Evolutionary conservation across 2,329 filamentous ascomycete genomes (phyloP), one percentile per base, ranked within the genome.

Genomic region (Talaromyces marneffei): DNA sequence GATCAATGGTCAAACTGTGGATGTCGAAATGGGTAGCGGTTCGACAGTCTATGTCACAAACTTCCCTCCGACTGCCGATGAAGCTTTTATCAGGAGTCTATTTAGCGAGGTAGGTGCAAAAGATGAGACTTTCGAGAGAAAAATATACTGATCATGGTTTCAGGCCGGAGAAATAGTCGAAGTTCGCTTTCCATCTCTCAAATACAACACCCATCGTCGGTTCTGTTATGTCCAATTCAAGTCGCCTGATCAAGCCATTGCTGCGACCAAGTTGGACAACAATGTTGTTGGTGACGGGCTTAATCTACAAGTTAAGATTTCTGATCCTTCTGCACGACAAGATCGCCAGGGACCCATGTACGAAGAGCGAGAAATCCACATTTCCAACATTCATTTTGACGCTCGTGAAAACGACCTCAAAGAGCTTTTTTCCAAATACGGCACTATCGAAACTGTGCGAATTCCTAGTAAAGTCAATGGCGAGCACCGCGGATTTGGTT

Each of bases 181-280:
- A 69, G 83, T 97, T 57, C 88, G 94, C 23, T 94, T 94, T 77
- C 94, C 94, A 1, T 96, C 91, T 61, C 83, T 99, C 57, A 95
- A 95, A 72, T 92, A 84, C 74, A 93, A 97, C 69, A 87, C 88
- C 1, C 87, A 90, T 67, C 90, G 94, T 33, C 88, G 94, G 25
- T 99, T 99, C 78, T 97, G 92, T 78, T 99, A 99, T 74, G 82
- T 97, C 6, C 91, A 95, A n/a, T 97, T 97, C 72, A 83, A 86
- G 53, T 85, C 86, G 33, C 75, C 83, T 2, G 81, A 82, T n/a
- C 83, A 85, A 57, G 90, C 92, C 0, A 81, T 85, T 40, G 85
- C 84, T 54, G 92, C 92, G 1, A 88, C 87, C 0, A 78, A 85
- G 62, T 83, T 96, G 54, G 83, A 97, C 69, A 88, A 88, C 27